Conservation (phyloP, 306 rosid genomes). For the Astragalus glycyphyllos region DNA sequence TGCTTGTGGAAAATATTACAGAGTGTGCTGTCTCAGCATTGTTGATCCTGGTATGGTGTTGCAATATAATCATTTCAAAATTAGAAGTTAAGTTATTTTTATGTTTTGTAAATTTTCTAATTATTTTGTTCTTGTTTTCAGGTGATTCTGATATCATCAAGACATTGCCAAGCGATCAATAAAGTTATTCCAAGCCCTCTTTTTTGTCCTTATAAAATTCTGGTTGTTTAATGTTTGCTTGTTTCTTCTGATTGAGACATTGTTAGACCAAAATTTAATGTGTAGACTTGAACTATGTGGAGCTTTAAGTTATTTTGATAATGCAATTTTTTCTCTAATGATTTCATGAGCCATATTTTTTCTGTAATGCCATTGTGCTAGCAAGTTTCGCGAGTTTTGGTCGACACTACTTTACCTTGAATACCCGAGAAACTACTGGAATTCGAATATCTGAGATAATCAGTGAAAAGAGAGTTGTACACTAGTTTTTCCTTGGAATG, state of each 20-base stretch:
- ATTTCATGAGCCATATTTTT: neutral
- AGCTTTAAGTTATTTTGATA: conserved; percentile 22
- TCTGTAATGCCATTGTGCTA: neutral
- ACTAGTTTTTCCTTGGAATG: too few relatives aligned
- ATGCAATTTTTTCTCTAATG: neutral
- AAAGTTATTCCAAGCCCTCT: conserved; percentile 12
- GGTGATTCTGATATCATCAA: conserved; percentile 64
- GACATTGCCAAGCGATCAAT: conserved; percentile 50
- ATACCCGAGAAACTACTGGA: neutral
- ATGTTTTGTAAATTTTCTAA: neutral
- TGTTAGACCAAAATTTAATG: conserved; percentile 20
- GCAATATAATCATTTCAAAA: neutral
- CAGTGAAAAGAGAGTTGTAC: too few relatives aligned
- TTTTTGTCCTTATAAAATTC: conserved; percentile 26
- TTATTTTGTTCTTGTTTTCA: conserved; percentile 35
- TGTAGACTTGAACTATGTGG: conserved; percentile 35
- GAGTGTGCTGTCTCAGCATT: conserved; percentile 91
- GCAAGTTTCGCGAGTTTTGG: neutral
- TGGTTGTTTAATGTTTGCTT: conserved; percentile 30
- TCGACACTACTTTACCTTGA: neutral
- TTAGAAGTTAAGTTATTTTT: neutral
- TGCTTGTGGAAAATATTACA: conserved; percentile 81
- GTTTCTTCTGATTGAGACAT: conserved; percentile 30
- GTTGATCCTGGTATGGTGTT: conserved; percentile 69
- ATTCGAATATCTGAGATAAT: neutral